These are phyloP conservation scores for Penicillium manginii DNA, from an alignment of 495 filamentous ascomycete species.

Conservation along the genomic window DNA sequence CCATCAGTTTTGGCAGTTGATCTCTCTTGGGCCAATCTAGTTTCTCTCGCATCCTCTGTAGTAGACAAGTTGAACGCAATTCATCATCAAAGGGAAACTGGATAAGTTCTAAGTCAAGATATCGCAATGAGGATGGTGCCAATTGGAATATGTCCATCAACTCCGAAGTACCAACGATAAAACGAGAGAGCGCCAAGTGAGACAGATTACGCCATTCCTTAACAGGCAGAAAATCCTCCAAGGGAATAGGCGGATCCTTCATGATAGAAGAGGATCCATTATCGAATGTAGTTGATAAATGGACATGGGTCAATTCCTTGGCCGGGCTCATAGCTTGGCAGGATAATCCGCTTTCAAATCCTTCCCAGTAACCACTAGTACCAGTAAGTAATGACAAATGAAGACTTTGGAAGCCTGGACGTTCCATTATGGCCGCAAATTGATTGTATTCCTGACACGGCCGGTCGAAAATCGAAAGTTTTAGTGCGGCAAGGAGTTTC, in stretches of 20 bases:
- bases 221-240: conserved; percentile 17
- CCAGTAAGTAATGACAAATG: conserved; percentile 19
- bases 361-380: conserved; percentile 16
- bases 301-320: conserved; percentile 19
- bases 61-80: conserved; percentile 12
- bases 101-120: conserved; percentile 18
- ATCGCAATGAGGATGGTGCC: conserved; percentile 14
- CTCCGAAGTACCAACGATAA: conserved; percentile 11
- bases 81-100: conserved; percentile 18
- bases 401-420: conserved; percentile 16
- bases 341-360: conserved; percentile 20
- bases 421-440: conserved; percentile 14
- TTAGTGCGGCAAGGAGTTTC: conserved; percentile 21
- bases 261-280: conserved; percentile 7
- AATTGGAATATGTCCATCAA: conserved; percentile 12
- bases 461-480: conserved; percentile 13
- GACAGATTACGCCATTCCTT: conserved; percentile 18
- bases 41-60: conserved; percentile 23
- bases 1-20: conserved; percentile 15
- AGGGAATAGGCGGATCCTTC: conserved; percentile 14
- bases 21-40: conserved; percentile 19
- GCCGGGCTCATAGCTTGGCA: conserved; percentile 14
- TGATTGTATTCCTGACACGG: conserved; percentile 18
- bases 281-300: conserved; percentile 19
- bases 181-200: conserved; percentile 10